Base-by-base conservation (phyloP, 1,284 basidiomycete species). In the Trametes pubescens region DNA sequence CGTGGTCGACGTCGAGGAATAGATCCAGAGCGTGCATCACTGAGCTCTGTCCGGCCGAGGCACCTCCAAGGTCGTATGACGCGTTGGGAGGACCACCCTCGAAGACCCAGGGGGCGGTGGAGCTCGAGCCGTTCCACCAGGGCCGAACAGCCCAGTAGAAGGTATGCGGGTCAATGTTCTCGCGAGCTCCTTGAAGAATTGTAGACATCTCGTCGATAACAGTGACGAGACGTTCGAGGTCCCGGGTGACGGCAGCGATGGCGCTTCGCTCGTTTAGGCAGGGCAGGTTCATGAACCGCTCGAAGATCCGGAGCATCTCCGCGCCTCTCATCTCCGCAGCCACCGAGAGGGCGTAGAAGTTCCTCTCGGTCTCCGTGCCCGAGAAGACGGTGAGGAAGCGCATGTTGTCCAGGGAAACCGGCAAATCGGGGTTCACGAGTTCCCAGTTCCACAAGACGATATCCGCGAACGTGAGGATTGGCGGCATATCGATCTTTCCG, bases 401-500 rank as follows among this genome's bases (percentile, higher is more conserved):
- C 80, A 90, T 84, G 78, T 92, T 89, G 67, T 85, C 84, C 64
- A 83, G 77, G 65, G 84, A 86, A 63, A 85, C 75, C 55, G 85
- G 87, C 51, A 78, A 76, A 26, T 77, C 79, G 46, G 89, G 82
- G 71, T 88, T 78, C 59, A 85, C 75, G 57, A 87, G 81, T 55
- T 89, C 84, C 86, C 91, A 96, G 74, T 99, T 98, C 94, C 95
- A 99, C 1, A 99, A 84, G 10, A 99, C 96, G 4, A 93, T 95
- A 75, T 98, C 96, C 38, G 97, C 94, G 74, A 97, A 99, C 0
- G 96, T 99, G 63, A 99, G 82, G 65, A 99, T 87, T 0, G 97
- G 97, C 0, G 97, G 95, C 29, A 98, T 89, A 58, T 89, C 90
- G 53, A 99, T 85, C 59, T 86, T 78, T 16, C 83, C 82, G 5